Evolutionary conservation across 164 flowering plant species (phyloP).

Genomic region (Aristolochia fimbriata): DNA sequence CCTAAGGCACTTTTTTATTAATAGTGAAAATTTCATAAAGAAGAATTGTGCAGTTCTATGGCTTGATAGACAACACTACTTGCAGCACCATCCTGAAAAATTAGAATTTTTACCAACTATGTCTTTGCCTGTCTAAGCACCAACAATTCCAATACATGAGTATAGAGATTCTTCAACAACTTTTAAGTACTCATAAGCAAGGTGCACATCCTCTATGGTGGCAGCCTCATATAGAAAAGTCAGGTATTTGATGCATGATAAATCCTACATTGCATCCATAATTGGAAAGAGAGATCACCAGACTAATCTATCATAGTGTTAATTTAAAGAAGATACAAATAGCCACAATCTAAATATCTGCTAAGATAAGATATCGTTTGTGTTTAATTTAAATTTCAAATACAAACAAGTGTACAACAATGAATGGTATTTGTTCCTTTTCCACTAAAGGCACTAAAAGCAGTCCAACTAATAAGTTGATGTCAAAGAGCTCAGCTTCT

Average conservation of each 20-base stretch:
- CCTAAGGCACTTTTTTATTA: background rate
- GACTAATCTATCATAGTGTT: background rate
- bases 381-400: background rate
- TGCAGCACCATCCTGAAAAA: background rate
- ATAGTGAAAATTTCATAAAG: background rate
- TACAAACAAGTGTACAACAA: too few relatives aligned
- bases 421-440: too few relatives aligned
- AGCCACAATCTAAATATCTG: background rate
- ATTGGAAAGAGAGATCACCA: background rate
- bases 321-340: background rate
- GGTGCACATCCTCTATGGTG: constrained; percentile 69
- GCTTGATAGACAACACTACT: background rate
- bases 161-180: constrained; percentile 74
- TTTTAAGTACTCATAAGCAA: constrained; percentile 85
- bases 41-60: too few relatives aligned
- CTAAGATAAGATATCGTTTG: background rate
- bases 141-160: constrained; percentile 91
- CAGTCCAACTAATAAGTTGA: too few relatives aligned
- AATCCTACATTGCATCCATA: constrained; percentile 41
- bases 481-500: too few relatives aligned
- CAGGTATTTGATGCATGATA: constrained; percentile 85
- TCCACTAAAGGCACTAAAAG: too few relatives aligned
- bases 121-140: constrained; percentile 69
- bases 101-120: constrained; percentile 30
- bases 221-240: constrained; percentile 73